Evolutionary conservation across 805 yeast genomes (phyloP), one percentile per base, ranked within the genome.

Genomic region (Candida sakaeoensis): DNA sequence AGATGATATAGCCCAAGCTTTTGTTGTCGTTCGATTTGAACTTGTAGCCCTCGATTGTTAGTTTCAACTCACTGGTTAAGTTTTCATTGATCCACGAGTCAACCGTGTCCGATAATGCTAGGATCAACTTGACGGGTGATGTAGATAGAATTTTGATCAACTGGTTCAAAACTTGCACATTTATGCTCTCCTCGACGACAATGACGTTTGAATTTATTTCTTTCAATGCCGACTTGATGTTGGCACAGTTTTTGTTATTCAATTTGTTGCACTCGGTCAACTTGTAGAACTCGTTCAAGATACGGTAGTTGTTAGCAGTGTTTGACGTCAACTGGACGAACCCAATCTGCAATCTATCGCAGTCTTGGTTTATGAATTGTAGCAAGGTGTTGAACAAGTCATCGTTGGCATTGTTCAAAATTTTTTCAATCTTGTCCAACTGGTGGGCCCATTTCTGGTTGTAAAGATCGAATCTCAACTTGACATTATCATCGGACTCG

Each of bases 301-400:
- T 60, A 17, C 72, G 51, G 30, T 56, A 47, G 47, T 68, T 68
- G 45, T 67, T 68, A 25, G 72, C 70, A 8, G 61, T 61, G 46
- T 68, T 67, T 12, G 72, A 58, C 21, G 68, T 61, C 37, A 68
- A 48, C 43, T 55, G 65, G 14, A 68, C 50, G 39, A 59, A 64
- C 2, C 65, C 72, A 8, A 57, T 51, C 8, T 58, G 57, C 6
- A 66, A 43, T 41, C 60, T 58, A 2, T 33, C 23, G 2, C 4
- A 3, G 4, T 8, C 23, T 26, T 38, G 29, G 38, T 42, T 14
- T 36, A 63, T 47, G 38, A 60, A 67, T 25, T 38, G 40, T 18
- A 49, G 27, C 34, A 68, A 53, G 22, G 51, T 44, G 8, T 49
- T 50, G 39, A 60, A 68, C 31, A 67, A 49, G 1, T 51, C 54